Conservation (phyloP, 2,329 filamentous ascomycete genomes). For the Calonectria henricotiae region DNA sequence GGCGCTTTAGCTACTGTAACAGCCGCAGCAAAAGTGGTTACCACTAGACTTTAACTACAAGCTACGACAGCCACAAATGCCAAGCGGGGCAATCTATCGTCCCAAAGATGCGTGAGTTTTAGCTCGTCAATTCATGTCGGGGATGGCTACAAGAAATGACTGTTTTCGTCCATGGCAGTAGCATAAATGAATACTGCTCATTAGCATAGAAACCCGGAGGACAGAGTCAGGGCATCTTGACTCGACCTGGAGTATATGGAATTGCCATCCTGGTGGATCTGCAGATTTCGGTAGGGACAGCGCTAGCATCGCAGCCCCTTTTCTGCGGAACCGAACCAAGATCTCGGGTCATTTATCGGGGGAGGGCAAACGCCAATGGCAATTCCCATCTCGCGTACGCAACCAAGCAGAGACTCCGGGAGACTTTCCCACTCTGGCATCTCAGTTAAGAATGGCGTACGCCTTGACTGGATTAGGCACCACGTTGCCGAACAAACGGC, state of each 20-base stretch:
- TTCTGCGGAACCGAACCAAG: constrained; percentile 16
- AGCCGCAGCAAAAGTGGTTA: not conserved
- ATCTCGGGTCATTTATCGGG: not conserved
- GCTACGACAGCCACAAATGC: not conserved
- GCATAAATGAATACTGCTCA: not conserved
- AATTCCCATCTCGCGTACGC: constrained; percentile 15
- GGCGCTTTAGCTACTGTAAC: not conserved
- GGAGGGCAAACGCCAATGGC: not conserved
- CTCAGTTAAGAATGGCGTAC: constrained; percentile 2
- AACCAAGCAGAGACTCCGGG: not conserved
- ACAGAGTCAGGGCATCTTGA: not conserved
- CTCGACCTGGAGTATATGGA: not conserved
- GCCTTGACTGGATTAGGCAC: not conserved
- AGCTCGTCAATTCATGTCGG: not conserved
- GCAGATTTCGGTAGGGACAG: not conserved
- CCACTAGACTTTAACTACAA: not conserved
- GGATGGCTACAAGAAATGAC: not conserved
- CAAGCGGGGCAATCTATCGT: not conserved
- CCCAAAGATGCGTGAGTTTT: not conserved
- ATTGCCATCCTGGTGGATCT: not conserved
- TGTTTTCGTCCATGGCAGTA: not conserved
- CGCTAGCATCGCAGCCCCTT: constrained; percentile 18
- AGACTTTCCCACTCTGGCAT: not conserved
- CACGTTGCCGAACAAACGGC: constrained; percentile 22
- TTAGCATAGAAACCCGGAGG: not conserved